These are phyloP conservation scores for Fusarium sp. DNA, from an alignment of 2,329 filamentous ascomycete species.

Conservation along the genomic window DNA sequence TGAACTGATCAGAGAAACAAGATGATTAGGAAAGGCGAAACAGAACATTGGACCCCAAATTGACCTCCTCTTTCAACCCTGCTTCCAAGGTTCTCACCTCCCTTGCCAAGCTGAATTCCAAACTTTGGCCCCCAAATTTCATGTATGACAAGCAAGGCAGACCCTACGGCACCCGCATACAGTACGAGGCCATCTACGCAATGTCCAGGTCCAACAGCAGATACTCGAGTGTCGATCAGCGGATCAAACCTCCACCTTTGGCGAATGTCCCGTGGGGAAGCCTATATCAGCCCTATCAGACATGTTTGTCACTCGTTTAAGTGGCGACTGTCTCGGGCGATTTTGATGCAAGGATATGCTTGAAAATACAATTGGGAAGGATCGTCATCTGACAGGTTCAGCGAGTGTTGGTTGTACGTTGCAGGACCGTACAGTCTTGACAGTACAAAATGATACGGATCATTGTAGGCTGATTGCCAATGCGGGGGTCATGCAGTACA, in stretches of 20 bases:
- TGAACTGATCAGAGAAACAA: not conserved
- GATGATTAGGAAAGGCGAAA: not conserved
- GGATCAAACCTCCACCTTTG: not conserved
- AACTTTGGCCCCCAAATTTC: not conserved
- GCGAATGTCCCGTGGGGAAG: conserved; percentile 4
- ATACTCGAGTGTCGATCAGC: not conserved
- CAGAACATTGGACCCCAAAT: not conserved
- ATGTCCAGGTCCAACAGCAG: not conserved
- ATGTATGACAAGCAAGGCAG: conserved; percentile 10
- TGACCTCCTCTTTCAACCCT: not conserved
- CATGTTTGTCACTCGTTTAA: not conserved
- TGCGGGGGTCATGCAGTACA: not conserved
- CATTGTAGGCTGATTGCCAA: conserved; percentile 2
- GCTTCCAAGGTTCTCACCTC: not conserved
- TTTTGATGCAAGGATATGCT: not conserved
- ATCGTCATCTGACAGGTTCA: not conserved
- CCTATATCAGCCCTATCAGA: not conserved
- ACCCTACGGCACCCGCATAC: not conserved
- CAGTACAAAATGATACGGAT: not conserved
- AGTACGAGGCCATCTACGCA: not conserved
- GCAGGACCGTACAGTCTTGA: not conserved
- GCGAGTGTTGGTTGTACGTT: not conserved
- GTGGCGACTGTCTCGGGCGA: not conserved
- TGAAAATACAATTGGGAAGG: not conserved
- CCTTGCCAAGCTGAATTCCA: not conserved